phyloP scores from a whole-genome alignment of 129 eudicot species.

The Tagetes erecta region DNA sequence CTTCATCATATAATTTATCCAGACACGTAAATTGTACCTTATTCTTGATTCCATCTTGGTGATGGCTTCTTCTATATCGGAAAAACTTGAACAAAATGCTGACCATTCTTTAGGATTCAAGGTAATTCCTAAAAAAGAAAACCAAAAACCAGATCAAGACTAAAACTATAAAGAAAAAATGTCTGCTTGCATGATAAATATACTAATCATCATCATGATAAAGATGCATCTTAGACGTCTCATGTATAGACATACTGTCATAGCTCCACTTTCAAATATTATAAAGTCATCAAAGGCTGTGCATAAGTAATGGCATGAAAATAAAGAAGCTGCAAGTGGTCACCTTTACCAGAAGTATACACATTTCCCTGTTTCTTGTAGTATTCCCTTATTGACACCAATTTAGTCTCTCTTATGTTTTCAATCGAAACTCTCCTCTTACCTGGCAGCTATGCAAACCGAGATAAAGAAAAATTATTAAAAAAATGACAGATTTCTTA shows the following conservation, averaged over 20 bases:
- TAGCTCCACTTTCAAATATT: neutral
- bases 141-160: constrained; percentile 25
- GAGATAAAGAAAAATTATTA: neutral
- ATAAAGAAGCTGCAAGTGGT: constrained; percentile 28
- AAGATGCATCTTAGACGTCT: neutral
- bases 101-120: constrained; percentile 67
- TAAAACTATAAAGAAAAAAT: constrained; percentile 12
- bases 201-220: neutral
- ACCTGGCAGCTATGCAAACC: constrained; percentile 55
- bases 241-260: neutral
- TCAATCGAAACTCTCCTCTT: constrained; percentile 52
- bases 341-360: constrained; percentile 48
- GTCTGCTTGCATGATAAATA: neutral
- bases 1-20: neutral
- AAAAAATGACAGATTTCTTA: neutral
- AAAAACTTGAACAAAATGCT: constrained; percentile 48
- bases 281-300: neutral
- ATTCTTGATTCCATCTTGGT: constrained; percentile 48
- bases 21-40: constrained; percentile 43
- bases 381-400: constrained; percentile 59
- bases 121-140: constrained; percentile 43
- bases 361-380: constrained; percentile 50
- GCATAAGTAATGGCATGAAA: constrained; percentile 10
- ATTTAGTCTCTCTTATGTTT: constrained; percentile 33
- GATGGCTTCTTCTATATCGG: constrained; percentile 72